phyloP scores from a whole-genome alignment of 164 flowering plant genomes.

The Annona cherimola region DNA sequence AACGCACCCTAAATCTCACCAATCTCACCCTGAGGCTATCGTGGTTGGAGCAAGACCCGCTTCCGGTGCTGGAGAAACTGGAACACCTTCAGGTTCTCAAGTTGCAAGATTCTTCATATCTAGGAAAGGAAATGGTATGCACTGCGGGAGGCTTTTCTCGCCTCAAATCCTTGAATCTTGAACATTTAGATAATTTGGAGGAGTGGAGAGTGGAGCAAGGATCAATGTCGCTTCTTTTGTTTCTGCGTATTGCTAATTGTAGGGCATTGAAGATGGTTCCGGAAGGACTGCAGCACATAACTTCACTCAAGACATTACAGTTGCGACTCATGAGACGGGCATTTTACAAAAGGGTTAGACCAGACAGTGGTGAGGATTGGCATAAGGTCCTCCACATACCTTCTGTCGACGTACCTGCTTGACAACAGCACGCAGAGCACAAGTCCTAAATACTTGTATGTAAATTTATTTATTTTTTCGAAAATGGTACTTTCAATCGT shows the following conservation, averaged over 20 bases:
- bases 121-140: conserved; percentile 11
- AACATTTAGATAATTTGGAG: not conserved
- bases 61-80: not conserved
- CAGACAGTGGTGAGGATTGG: conserved; percentile 11
- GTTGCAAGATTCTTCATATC: not conserved
- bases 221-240: conserved; percentile 6
- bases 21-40: not conserved
- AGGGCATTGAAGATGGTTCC: not conserved
- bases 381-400: conserved; percentile 7
- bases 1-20: not conserved
- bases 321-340: not conserved
- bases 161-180: not conserved
- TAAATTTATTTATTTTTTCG: no score
- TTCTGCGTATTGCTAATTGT: conserved; percentile 2
- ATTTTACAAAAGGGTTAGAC: not conserved
- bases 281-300: conserved; percentile 1
- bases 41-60: not conserved
- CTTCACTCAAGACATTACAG: conserved; percentile 1
- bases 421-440: no score
- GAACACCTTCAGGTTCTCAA: conserved; percentile 1
- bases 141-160: not conserved
- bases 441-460: no score
- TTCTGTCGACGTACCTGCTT: no score
- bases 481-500: no score
- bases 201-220: conserved; percentile 8